phyloP scores from a whole-genome alignment of 2,329 filamentous ascomycete genomes.

The Neoascochyta sp. region DNA sequence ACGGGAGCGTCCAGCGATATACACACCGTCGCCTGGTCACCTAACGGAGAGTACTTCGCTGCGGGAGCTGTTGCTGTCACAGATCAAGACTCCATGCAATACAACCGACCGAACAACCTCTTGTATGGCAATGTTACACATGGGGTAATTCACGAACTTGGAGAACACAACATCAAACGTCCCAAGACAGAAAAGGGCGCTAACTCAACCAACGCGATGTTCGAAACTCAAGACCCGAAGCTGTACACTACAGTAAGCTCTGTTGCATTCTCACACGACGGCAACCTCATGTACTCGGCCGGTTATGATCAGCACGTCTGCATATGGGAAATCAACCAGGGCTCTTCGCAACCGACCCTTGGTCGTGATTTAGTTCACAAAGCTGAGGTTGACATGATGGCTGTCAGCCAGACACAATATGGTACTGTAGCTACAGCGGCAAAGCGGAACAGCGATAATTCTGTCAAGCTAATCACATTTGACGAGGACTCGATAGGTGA shows the following conservation, averaged over 20 bases:
- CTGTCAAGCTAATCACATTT: constrained; percentile 33
- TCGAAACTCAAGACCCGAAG: constrained; percentile 48
- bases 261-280: constrained; percentile 50
- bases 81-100: constrained; percentile 56
- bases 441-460: constrained; percentile 29
- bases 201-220: constrained; percentile 46
- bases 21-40: constrained; percentile 54
- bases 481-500: constrained; percentile 9
- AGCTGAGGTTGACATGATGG: constrained; percentile 51
- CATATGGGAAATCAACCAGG: constrained; percentile 37
- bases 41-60: constrained; percentile 53
- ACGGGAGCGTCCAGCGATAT: constrained; percentile 59
- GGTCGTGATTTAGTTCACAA: constrained; percentile 40
- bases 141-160: constrained; percentile 49
- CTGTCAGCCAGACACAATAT: constrained; percentile 34
- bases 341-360: constrained; percentile 20
- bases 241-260: constrained; percentile 57
- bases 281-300: constrained; percentile 49
- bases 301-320: constrained; percentile 53
- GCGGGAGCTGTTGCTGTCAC: constrained; percentile 56
- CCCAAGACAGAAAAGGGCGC: constrained; percentile 37
- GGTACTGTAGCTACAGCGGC: constrained; percentile 50
- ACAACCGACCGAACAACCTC: constrained; percentile 58
- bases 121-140: constrained; percentile 48
- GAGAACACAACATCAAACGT: constrained; percentile 50